phyloP scores from a whole-genome alignment of 2,329 filamentous ascomycete genomes.

The Tympanopsis confertula region DNA sequence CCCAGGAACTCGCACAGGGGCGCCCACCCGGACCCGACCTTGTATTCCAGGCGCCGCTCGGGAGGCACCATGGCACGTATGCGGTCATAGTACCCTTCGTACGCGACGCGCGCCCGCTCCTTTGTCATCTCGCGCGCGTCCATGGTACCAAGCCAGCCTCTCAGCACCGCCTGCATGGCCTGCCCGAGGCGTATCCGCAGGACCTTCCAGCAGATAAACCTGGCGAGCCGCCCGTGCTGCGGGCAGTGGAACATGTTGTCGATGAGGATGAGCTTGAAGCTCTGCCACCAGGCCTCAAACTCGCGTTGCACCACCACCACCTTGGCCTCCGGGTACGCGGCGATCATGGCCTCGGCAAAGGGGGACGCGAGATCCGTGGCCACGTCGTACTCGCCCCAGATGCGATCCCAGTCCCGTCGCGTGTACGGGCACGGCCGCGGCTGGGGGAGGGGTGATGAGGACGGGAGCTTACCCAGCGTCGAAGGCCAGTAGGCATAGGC shows the following conservation, averaged over 20 bases:
- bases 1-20: slow-evolving; percentile 26
- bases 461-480: too few relatives aligned
- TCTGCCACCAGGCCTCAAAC: slow-evolving; percentile 17
- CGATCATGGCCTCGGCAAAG: slow-evolving; percentile 15
- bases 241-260: slow-evolving; percentile 17
- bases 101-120: slow-evolving; percentile 12
- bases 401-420: slow-evolving; percentile 18
- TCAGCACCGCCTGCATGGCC: slow-evolving; percentile 4
- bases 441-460: too few relatives aligned
- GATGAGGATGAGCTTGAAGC: slow-evolving; percentile 16
- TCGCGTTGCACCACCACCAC: slow-evolving; percentile 18
- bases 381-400: slow-evolving; percentile 16
- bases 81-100: slow-evolving; percentile 21
- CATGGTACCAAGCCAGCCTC: slow-evolving; percentile 10
- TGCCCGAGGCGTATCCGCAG: slow-evolving; percentile 1
- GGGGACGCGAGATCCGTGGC: slow-evolving; percentile 15
- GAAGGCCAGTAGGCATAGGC: slow-evolving; percentile 12
- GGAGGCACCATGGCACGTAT: slow-evolving; percentile 17
- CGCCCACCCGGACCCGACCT: slow-evolving; percentile 25
- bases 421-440: too few relatives aligned
- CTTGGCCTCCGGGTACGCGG: slow-evolving; percentile 18
- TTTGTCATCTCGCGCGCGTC: slow-evolving; percentile 2
- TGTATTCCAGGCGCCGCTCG: slow-evolving; percentile 20
- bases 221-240: slow-evolving; percentile 14
- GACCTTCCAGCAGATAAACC: slow-evolving; percentile 19